Base-by-base conservation (phyloP, 2,329 filamentous ascomycete genomes). In the Phyllosticta citrichinensis region DNA sequence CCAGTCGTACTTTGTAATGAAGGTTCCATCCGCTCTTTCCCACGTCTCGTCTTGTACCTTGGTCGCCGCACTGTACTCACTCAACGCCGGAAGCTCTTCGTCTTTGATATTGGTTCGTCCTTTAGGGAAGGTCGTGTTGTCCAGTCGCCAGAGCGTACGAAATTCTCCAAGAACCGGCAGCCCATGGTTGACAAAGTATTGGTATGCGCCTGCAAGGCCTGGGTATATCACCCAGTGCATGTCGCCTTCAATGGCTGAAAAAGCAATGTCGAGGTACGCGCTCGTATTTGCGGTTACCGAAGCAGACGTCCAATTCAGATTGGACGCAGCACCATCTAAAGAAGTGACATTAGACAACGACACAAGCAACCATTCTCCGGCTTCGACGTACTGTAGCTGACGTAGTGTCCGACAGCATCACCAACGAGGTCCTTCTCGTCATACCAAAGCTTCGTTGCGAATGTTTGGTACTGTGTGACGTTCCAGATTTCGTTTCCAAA, bases 11-110 rank as follows among this genome's bases (percentile, higher is more conserved):
- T 83, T 82, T 2, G 78, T 81, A 62, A 83, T 73, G 61, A 79
- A 82, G 0, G 71, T 73, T 0, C 79, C 79, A 56, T 80, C 76
- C 0, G 71, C 71, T 27, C 71, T 74, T 57, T 77, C 71, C 78
- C 79, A 82, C 1, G 80, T 82, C 70, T 82, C 79, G 67, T 82
- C 80, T 64, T 81, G 79, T 3, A 82, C 77, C 53, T 81, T 81
- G 12, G 76, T 79, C 11, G 74, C 72, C 5, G 65, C 68, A 3
- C 70, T 61, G 61, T 80, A 80, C 51, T 79, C 75, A 2, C 69
- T 66, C 6, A 80, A 68, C 0, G 74, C 67, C 0, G 80, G 79
- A 6, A 82, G 69, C 1, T 68, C 65, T 22, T 75, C 78, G 61
- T 81, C 78, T 30, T 75, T 77, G 25, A 77, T 66, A 52, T 76